Evolutionary conservation across 495 filamentous ascomycete species (phyloP).

Genomic region (Penicillium odoratum): DNA sequence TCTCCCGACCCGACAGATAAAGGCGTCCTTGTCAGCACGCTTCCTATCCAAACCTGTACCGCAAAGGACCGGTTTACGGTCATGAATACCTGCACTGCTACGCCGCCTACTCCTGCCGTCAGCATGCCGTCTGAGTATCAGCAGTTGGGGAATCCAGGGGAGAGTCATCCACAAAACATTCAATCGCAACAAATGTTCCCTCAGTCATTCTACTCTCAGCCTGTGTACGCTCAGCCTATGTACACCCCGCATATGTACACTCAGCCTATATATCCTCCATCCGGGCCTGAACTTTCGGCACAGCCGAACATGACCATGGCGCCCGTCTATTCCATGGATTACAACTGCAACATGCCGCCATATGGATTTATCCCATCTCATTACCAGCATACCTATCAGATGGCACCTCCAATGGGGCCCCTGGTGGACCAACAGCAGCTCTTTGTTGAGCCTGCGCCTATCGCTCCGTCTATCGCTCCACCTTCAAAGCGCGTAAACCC

Average conservation of each 20-base stretch:
- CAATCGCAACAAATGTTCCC: not conserved
- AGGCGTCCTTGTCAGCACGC: not conserved
- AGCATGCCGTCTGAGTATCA: not conserved
- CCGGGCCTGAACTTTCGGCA: not conserved
- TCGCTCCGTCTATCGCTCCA: not conserved
- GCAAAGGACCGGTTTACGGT: not conserved
- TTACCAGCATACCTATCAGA: not conserved
- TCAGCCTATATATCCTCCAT: not conserved
- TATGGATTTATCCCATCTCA: not conserved
- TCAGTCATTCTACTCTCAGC: not conserved
- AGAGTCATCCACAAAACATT: not conserved
- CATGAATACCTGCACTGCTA: not conserved
- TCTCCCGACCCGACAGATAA: not conserved
- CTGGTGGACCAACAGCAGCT: not conserved
- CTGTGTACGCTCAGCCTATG: not conserved
- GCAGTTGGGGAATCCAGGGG: not conserved
- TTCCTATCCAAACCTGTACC: not conserved
- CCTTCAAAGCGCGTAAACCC: not conserved
- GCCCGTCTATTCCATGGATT: not conserved
- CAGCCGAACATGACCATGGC: not conserved
- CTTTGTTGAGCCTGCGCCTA: not conserved
- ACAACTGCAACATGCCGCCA: not conserved
- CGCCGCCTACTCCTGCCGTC: not conserved
- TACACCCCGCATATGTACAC: not conserved
- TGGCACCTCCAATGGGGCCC: not conserved